A percentile compares a stretch with the other conserved stretches of the same genome.
Evolutionary conservation across 2,329 filamentous ascomycete species (phyloP).

Genomic region (Colletotrichum viniferum): DNA sequence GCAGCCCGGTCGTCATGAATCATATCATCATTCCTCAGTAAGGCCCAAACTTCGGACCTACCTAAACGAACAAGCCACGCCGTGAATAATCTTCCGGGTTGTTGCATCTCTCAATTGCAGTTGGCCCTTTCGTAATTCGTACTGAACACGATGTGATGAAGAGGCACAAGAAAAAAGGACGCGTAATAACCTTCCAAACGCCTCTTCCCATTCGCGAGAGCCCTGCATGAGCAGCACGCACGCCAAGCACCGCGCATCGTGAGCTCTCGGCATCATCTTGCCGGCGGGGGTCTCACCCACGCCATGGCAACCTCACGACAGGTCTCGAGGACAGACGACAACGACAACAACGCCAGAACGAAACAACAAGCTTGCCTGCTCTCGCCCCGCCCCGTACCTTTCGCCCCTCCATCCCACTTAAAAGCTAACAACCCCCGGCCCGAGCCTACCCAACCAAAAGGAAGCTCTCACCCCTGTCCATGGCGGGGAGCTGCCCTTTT

Average conservation of each 20-base stretch:
- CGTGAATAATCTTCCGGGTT: background rate
- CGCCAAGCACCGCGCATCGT: constrained; percentile 15
- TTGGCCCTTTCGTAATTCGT: background rate
- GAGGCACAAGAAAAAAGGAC: constrained; percentile 3
- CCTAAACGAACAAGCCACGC: background rate
- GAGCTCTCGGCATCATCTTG: constrained; percentile 15
- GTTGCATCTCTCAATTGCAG: background rate
- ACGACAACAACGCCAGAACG: background rate
- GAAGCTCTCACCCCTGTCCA: background rate
- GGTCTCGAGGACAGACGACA: background rate
- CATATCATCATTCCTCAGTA: background rate
- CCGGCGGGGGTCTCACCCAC: constrained; percentile 9
- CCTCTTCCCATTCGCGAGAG: background rate
- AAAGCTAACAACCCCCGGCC: background rate
- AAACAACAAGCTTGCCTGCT: background rate
- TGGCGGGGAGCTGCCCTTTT: background rate
- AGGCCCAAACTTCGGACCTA: background rate
- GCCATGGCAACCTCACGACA: background rate
- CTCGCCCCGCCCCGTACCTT: background rate
- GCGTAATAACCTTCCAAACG: constrained; percentile 1
- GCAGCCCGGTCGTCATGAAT: background rate
- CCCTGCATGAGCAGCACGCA: constrained; percentile 4
- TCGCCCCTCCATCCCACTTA: constrained; percentile 15
- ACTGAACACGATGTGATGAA: background rate
- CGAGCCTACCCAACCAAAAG: background rate